Evolutionary conservation across 2,329 filamentous ascomycete species (phyloP), one percentile per base, ranked within the genome.

Genomic region (Botryotinia calthae): DNA sequence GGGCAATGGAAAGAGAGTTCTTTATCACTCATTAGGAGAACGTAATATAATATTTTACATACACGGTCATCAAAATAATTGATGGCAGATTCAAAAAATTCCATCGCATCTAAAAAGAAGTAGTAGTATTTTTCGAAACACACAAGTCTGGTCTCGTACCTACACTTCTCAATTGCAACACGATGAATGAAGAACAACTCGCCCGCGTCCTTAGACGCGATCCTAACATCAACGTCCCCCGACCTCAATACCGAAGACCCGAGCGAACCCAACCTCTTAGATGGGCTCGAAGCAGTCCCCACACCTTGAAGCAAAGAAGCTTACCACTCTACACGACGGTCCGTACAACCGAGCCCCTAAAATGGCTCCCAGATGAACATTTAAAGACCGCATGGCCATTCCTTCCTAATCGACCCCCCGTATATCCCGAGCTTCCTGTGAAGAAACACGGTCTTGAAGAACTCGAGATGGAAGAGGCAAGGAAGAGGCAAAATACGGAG

Each of bases 231-330:
- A 68, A 68, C n/a, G n/a, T 44, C 22, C n/a, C n/a, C 10, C 51
- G 37, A 14, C 48, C 48, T 10, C 2, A 1, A 56, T 31, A 22
- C 9, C 20, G 18, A 56, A 40, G 34, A 56, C 65, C 65, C 3
- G 2, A 22, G 7, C 2, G 14, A 1, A 68, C 65, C 3, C 34
- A 42, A 22, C 48, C 65, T 7, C 12, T 42, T 5, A 22, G 4
- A 2, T 42, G 37, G 65, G 22, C 1, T 42, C 2, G 0, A n/a
- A 0, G 0, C 2, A 20, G 20, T 18, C 51, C 42, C 14, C 12
- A 31, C 42, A 34, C 18, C n/a, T 3, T 18, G 14, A 56, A 56
- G 51, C 51, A 56, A 56, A 3, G 2, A 28, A 28, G 1, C 0
- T 3, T 4, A 9, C n/a, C 51, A 31, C 51, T 2, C 22, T 44